Evolutionary conservation across 2,329 filamentous ascomycete genomes (phyloP).

Genomic region (Clarireedia paspali): DNA sequence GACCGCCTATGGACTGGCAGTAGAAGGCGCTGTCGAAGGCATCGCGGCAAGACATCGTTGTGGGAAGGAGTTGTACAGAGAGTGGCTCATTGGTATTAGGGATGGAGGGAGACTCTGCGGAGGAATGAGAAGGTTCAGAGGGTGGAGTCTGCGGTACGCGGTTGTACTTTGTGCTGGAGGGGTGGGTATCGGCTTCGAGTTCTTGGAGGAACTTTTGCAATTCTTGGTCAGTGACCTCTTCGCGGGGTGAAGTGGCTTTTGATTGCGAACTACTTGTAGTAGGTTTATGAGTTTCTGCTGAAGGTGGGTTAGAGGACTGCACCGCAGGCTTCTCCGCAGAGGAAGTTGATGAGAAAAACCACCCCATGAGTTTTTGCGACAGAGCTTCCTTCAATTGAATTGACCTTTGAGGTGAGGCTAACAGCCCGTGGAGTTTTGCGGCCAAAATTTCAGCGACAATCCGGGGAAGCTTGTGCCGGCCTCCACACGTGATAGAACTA

Average conservation of each 20-base stretch:
- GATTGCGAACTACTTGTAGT: constrained; percentile 10
- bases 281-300: constrained; percentile 11
- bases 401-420: constrained; percentile 4
- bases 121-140: constrained; percentile 11
- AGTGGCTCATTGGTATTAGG: constrained; percentile 33
- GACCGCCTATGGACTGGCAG: constrained; percentile 84
- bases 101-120: constrained; percentile 3
- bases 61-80: constrained; percentile 66
- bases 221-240: constrained; percentile 29
- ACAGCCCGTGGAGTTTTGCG: neutral
- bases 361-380: constrained; percentile 40
- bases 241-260: constrained; percentile 14
- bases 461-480: constrained; percentile 1
- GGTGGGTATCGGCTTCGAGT: constrained; percentile 23
- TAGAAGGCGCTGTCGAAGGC: constrained; percentile 92
- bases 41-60: constrained; percentile 77
- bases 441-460: neutral
- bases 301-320: neutral
- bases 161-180: constrained; percentile 23
- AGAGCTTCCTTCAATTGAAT: constrained; percentile 10
- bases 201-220: constrained; percentile 29
- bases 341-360: constrained; percentile 45
- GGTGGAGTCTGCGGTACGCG: constrained; percentile 18
- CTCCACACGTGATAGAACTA: constrained; percentile 1
- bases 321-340: constrained; percentile 11